A percentile compares a stretch with the other conserved stretches of the same genome.
Evolutionary conservation across 768 basidiomycete species (phyloP).

Genomic region (Boletus reticuloceps): DNA sequence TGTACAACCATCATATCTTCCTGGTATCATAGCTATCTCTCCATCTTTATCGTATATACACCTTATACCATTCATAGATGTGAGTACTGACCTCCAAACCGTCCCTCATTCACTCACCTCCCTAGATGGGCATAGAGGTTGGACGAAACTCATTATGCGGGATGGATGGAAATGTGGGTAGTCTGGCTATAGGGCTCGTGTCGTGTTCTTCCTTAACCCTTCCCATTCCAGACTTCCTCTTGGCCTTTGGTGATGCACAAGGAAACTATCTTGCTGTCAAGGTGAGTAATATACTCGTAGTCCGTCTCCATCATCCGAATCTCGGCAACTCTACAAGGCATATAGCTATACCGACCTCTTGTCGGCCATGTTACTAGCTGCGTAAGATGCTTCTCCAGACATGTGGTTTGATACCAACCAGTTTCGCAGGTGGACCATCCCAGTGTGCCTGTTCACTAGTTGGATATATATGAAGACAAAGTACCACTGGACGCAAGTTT

Average conservation of each 20-base stretch:
- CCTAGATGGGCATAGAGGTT: slow-evolving; percentile 76
- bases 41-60: slow-evolving; percentile 72
- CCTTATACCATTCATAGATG: slow-evolving; percentile 88
- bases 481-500: slow-evolving; percentile 81
- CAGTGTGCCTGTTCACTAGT: slow-evolving; percentile 76
- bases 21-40: slow-evolving; percentile 56
- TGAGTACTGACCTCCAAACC: slow-evolving; percentile 34
- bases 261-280: slow-evolving; percentile 85
- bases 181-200: not conserved
- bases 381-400: slow-evolving; percentile 41
- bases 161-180: slow-evolving; percentile 87
- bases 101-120: not conserved
- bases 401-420: not conserved
- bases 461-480: slow-evolving; percentile 76
- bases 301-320: not conserved
- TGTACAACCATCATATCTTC: not conserved
- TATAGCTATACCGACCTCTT: slow-evolving; percentile 83
- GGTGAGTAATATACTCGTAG: slow-evolving; percentile 29
- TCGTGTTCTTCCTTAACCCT: not conserved
- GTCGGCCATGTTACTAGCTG: slow-evolving; percentile 90
- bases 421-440: slow-evolving; percentile 74
- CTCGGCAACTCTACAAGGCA: slow-evolving; percentile 40
- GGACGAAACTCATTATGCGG: slow-evolving; percentile 65
- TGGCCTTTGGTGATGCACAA: slow-evolving; percentile 81
- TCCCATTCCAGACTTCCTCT: slow-evolving; percentile 57